A percentile compares a stretch with the other conserved stretches of the same genome.
These are phyloP conservation scores for Ramaria sp. DNA, from an alignment of 768 basidiomycete species.

Conservation along the genomic window DNA sequence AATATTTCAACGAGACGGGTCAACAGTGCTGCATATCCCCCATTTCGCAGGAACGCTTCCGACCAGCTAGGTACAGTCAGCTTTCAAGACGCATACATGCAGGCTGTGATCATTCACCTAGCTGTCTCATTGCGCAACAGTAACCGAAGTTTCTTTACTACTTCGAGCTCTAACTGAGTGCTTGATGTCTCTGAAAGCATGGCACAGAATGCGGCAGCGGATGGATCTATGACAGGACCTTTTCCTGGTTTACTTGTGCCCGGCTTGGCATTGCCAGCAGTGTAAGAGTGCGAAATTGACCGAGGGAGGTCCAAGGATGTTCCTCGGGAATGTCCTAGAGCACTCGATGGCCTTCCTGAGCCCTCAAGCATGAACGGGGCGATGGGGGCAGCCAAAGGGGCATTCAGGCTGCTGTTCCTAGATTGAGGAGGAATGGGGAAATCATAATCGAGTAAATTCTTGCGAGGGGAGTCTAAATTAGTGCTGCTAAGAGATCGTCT, in stretches of 20 bases:
- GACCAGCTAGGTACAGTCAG: slow-evolving; percentile 60
- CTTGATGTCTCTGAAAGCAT: slow-evolving; percentile 60
- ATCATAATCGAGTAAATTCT: slow-evolving; percentile 29
- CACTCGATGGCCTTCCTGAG: slow-evolving; percentile 11
- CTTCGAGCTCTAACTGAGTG: slow-evolving; percentile 70
- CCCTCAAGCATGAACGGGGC: slow-evolving; percentile 23
- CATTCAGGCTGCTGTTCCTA: slow-evolving; percentile 8
- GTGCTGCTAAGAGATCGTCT: slow-evolving; percentile 68
- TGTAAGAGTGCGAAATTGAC: slow-evolving; percentile 35
- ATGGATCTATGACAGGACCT: slow-evolving; percentile 47
- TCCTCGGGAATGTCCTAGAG: slow-evolving; percentile 43
- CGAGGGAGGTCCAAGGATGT: slow-evolving; percentile 46
- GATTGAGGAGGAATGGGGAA: slow-evolving; percentile 13
- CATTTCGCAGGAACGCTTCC: slow-evolving; percentile 67
- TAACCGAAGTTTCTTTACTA: slow-evolving; percentile 78
- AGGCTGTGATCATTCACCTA: slow-evolving; percentile 23
- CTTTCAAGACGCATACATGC: neutral
- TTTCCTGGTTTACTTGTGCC: slow-evolving; percentile 29
- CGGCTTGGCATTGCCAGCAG: slow-evolving; percentile 32
- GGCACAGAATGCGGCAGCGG: slow-evolving; percentile 57
- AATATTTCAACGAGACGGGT: slow-evolving; percentile 84
- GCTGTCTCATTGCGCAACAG: slow-evolving; percentile 89
- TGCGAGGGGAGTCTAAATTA: slow-evolving; percentile 47
- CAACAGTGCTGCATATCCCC: slow-evolving; percentile 79
- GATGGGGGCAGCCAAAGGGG: slow-evolving; percentile 11